Base-by-base conservation (phyloP, 2,329 filamentous ascomycete species). In the Magnaporthales sp. region DNA sequence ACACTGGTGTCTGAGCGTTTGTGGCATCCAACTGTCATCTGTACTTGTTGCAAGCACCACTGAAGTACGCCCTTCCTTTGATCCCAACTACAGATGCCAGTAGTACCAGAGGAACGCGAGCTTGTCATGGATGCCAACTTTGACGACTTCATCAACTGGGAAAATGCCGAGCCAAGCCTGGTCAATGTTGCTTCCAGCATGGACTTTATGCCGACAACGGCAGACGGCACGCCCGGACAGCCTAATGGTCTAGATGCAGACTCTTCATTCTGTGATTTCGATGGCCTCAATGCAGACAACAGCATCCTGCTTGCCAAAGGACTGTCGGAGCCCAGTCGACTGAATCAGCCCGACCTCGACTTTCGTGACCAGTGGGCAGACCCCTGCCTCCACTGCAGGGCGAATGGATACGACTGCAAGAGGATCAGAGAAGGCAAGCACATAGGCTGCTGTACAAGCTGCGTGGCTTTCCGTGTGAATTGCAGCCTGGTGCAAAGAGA, bases 131-230 rank as follows among this genome's bases (percentile, higher is more conserved):
- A 89, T 4, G 13, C 56, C 56, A 27, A 60, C 6, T 60, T 60
- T 27, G 56, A 60, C 66, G 83, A 88, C 69, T 87, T 89, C 73
- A 84, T 91, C 74, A 80, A 87, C 73, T 89, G 86, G 84, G 84
- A 87, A 71, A 76, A 81, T 67, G 79, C 80, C 64, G 81, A 77
- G 62, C 77, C 79, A 72, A 76, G 67, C 76, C 56, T 73, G 66
- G 71, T 74, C 68, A 71, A 72, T 68, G 73, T 75, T 66, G 73
- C 68, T 9, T 65, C 69, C 32, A 66, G 69, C 67, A 32, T 65
- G 22, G 67, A 66, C 27, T 56, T 67, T 29, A 19, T 58, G 11
- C 51, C 32, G 54, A 15, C 54, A 30, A 32, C 66, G 64, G 24
- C 60, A 60, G 22, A 60, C 67, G 54, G 58, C 67, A 10, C 64